A percentile compares a stretch with the other conserved stretches of the same genome.
phyloP scores from a whole-genome alignment of 2,329 filamentous ascomycete species.

The Amylocarpus encephaloides region DNA sequence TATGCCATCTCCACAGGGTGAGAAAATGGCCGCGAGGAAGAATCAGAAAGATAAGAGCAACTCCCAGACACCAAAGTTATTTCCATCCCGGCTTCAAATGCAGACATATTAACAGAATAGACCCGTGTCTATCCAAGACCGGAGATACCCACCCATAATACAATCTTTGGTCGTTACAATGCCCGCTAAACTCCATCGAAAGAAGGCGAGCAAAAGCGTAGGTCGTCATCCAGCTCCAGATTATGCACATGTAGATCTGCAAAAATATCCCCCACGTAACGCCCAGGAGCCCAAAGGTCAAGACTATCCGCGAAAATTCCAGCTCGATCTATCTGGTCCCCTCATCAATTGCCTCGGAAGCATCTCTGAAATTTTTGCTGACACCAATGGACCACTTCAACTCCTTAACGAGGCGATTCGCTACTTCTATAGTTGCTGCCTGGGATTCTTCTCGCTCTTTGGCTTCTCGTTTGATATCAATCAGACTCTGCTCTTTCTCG shows the following conservation, averaged over 20 bases:
- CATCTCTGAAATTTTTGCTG: slow-evolving; percentile 46
- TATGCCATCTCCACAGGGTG: no score
- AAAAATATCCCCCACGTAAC: neutral
- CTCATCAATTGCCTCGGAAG: neutral
- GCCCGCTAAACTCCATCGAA: neutral
- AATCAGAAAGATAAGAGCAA: no score
- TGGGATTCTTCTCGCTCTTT: slow-evolving; percentile 55
- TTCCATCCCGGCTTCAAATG: no score
- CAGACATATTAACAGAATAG: no score
- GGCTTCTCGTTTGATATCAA: slow-evolving; percentile 52
- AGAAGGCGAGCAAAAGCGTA: neutral
- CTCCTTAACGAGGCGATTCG: slow-evolving; percentile 56
- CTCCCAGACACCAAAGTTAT: no score
- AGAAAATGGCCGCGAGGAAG: no score
- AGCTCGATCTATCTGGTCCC: neutral
- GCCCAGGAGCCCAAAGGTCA: neutral
- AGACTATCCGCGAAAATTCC: neutral
- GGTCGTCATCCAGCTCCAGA: neutral
- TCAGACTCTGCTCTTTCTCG: slow-evolving; percentile 55
- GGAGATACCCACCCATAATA: no score
- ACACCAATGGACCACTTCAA: slow-evolving; percentile 68
- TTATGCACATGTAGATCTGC: slow-evolving; percentile 9
- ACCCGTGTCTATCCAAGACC: no score
- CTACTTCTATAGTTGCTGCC: slow-evolving; percentile 49
- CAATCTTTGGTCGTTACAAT: neutral